phyloP scores from a whole-genome alignment of 805 yeast genomes.

The Ogataea ganodermae region DNA sequence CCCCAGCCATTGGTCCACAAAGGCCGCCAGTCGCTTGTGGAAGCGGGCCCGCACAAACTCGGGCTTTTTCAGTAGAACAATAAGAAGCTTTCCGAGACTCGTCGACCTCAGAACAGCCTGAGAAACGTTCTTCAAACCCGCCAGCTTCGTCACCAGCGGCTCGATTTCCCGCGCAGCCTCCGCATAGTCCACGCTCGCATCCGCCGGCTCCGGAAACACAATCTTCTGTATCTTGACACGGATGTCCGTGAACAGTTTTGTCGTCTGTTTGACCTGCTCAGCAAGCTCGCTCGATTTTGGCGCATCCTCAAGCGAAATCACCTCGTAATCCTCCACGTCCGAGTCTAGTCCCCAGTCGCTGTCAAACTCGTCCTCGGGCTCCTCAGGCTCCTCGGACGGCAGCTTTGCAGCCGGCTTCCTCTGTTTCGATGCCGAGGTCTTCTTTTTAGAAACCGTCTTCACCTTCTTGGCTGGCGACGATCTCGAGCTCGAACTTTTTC shows the following conservation, averaged over 20 bases:
- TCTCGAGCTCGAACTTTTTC: constrained; percentile 2
- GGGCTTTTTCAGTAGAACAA: constrained; percentile 39
- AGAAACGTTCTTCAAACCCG: constrained; percentile 27
- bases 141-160: constrained; percentile 27
- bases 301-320: constrained; percentile 19
- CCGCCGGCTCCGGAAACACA: constrained; percentile 21
- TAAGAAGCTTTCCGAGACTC: constrained; percentile 36
- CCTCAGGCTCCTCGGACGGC: constrained; percentile 6
- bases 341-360: constrained; percentile 34
- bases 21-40: constrained; percentile 20
- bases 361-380: constrained; percentile 20
- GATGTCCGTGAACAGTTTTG: constrained; percentile 25
- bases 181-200: constrained; percentile 24
- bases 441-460: constrained; percentile 11
- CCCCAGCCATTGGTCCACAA: constrained; percentile 31
- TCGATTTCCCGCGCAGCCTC: constrained; percentile 22
- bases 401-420: constrained; percentile 10
- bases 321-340: constrained; percentile 19
- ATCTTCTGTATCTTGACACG: constrained; percentile 29
- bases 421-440: constrained; percentile 31
- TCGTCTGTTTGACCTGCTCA: constrained; percentile 24
- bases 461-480: constrained; percentile 16
- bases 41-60: constrained; percentile 28
- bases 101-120: constrained; percentile 34
- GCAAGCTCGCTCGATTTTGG: constrained; percentile 26